Evolutionary conservation across 176 grass and related monocot genomes (phyloP).

Genomic region (Phoenix roebelenii): DNA sequence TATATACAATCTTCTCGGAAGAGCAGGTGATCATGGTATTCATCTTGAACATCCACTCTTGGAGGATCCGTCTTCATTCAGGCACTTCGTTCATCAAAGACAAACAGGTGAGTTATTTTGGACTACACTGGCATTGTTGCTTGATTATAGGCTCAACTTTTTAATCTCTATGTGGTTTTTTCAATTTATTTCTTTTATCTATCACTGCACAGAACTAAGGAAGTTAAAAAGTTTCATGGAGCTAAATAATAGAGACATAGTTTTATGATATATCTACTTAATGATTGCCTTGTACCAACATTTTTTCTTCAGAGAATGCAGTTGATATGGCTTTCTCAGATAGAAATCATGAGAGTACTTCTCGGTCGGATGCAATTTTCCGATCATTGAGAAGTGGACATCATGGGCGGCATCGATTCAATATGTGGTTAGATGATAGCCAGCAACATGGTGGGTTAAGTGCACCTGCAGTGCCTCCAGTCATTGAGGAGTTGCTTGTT

Average conservation of each 20-base stretch:
- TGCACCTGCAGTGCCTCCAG: slow-evolving; percentile 61
- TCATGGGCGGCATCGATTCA: slow-evolving; percentile 86
- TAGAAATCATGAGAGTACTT: slow-evolving; percentile 79
- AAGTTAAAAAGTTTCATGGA: not conserved
- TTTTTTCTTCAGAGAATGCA: slow-evolving; percentile 50
- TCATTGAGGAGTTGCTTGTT: slow-evolving; percentile 81
- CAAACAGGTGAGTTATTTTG: slow-evolving; percentile 49
- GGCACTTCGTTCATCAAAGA: slow-evolving; percentile 57
- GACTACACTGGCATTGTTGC: not conserved
- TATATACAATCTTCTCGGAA: slow-evolving; percentile 94
- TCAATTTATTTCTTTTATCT: no score
- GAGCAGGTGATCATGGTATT: slow-evolving; percentile 57
- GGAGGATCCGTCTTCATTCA: slow-evolving; percentile 69
- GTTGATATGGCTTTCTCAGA: slow-evolving; percentile 90
- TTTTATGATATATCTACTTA: not conserved
- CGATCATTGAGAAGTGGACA: slow-evolving; percentile 68
- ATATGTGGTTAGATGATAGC: slow-evolving; percentile 89
- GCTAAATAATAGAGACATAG: not conserved
- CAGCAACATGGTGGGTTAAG: slow-evolving; percentile 56
- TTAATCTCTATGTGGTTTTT: no score
- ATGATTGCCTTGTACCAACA: slow-evolving; percentile 9
- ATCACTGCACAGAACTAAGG: not conserved
- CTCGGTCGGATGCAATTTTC: slow-evolving; percentile 93
- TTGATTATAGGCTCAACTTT: not conserved
- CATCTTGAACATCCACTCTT: slow-evolving; percentile 74